phyloP scores from a whole-genome alignment of 257 asterid species.

The Solanum virginianum region DNA sequence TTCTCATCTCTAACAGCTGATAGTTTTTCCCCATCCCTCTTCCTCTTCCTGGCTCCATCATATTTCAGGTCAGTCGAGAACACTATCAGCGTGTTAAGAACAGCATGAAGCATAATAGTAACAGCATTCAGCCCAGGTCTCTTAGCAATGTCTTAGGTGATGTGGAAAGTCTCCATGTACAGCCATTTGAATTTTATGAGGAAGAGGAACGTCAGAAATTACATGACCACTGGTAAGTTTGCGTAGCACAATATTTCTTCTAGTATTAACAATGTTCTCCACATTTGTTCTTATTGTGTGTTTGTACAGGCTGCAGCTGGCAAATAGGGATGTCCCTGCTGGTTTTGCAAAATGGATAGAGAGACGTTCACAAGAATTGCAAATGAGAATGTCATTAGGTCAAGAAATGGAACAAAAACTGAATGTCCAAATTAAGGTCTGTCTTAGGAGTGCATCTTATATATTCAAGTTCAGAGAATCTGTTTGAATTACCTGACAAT shows the following conservation, averaged over 20 bases:
- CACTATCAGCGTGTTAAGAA: conserved; percentile 78
- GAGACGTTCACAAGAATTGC: conserved; percentile 32
- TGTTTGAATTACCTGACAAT: not conserved
- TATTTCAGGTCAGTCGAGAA: conserved; percentile 76
- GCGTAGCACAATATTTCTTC: not conserved
- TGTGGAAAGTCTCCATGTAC: conserved; percentile 54
- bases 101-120: conserved; percentile 61
- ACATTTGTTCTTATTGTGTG: not conserved
- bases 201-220: conserved; percentile 87
- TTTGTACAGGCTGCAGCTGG: conserved; percentile 63
- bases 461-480: not conserved
- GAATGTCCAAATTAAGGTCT: conserved; percentile 36
- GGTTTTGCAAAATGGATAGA: conserved; percentile 46
- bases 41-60: not conserved
- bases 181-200: conserved; percentile 83
- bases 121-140: conserved; percentile 59
- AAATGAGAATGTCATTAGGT: conserved; percentile 31
- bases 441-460: not conserved
- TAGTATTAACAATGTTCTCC: conserved; percentile 3
- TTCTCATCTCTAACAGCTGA: not conserved
- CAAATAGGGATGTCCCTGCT: conserved; percentile 45
- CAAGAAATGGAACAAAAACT: conserved; percentile 50
- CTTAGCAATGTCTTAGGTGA: conserved; percentile 72
- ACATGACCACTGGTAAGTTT: conserved; percentile 67
- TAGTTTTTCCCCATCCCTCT: not conserved